These are phyloP conservation scores for Chenopodium formosanum DNA, from an alignment of 148 eudicot genomes.

Conservation along the genomic window DNA sequence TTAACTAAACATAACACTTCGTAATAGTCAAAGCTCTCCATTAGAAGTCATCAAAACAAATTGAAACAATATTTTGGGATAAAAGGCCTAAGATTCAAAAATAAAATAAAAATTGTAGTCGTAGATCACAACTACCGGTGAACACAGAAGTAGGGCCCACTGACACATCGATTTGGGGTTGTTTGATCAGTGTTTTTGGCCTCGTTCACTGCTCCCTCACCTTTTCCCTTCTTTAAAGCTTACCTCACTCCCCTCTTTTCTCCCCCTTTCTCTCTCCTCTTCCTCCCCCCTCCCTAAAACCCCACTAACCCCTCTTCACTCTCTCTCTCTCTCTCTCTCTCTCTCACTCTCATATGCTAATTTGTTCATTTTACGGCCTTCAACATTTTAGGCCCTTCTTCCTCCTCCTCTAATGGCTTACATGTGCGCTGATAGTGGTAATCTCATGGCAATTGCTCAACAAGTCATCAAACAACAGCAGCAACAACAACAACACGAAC, in stretches of 20 bases:
- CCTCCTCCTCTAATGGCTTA: slow-evolving; percentile 47
- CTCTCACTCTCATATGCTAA: slow-evolving; percentile 5
- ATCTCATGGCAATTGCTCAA: slow-evolving; percentile 96
- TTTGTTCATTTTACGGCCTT: neutral
- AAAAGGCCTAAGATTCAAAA: neutral
- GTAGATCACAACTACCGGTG: neutral
- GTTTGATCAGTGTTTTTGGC: slow-evolving; percentile 30
- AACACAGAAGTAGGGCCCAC: slow-evolving; percentile 13
- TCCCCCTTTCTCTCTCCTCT: neutral
- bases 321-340: neutral
- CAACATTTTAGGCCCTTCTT: neutral
- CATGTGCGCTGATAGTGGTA: slow-evolving; percentile 91
- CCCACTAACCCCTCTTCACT: neutral
- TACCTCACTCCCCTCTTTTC: neutral
- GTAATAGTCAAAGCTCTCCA: too few species aligned
- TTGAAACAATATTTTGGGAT: too few species aligned
- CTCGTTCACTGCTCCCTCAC: neutral
- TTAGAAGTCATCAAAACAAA: too few species aligned
- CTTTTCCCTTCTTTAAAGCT: neutral
- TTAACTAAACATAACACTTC: too few species aligned
- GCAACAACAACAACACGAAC: slow-evolving; percentile 59
- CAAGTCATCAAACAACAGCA: slow-evolving; percentile 86
- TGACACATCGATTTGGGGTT: slow-evolving; percentile 30
- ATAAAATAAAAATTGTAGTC: too few species aligned
- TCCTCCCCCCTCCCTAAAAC: neutral